Evolutionary conservation across 306 rosid genomes (phyloP), one percentile per base, ranked within the genome.

Genomic region (Glycyrrhiza uralensis): DNA sequence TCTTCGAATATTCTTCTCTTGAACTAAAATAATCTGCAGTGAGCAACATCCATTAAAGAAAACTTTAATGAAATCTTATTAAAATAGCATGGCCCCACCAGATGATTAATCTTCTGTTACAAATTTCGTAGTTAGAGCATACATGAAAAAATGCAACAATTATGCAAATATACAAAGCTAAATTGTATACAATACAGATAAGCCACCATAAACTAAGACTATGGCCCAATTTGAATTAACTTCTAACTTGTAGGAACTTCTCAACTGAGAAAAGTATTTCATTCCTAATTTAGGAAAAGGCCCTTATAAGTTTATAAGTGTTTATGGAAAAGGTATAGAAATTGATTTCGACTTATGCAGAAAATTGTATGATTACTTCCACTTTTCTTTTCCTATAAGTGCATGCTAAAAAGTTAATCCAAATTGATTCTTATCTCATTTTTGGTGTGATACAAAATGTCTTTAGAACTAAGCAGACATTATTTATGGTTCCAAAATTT

Each of bases 1-100:
- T 71, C 89, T 82, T 66, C 82, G 84, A 62, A 89, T 89, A 83
- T 71, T 87, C 83, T 82, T 89, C 73, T 92, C 96, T 83, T 89
- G 96, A 22, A 88, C 79, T 72, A 89, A 79, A 45, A 89, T 86
- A 47, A 89, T 87, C 93, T 92, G 77, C 70, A 55, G 29, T 33
- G 36, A 81, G 58, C 39, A 66, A 33, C 55, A 71, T 60, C 45
- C 58, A 77, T 30, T 38, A 73, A 60, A 68, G 70, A 23, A n/a
- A 56, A 23, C 10, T 64, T 54, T 29, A 41, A 10, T 61, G 50
- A 49, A 79, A 47, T 57, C 30, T 15, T 5, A 45, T 46, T 22
- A 35, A 66, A 33, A 46, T 19, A 57, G 63, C 45, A 72, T 23
- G 70, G 47, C 36, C 45, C 24, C 8, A 30, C 3, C 2, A 17